A percentile compares a stretch with the other conserved stretches of the same genome.
phyloP scores from a whole-genome alignment of 148 eudicot species.

The Fagopyrum tataricum region DNA sequence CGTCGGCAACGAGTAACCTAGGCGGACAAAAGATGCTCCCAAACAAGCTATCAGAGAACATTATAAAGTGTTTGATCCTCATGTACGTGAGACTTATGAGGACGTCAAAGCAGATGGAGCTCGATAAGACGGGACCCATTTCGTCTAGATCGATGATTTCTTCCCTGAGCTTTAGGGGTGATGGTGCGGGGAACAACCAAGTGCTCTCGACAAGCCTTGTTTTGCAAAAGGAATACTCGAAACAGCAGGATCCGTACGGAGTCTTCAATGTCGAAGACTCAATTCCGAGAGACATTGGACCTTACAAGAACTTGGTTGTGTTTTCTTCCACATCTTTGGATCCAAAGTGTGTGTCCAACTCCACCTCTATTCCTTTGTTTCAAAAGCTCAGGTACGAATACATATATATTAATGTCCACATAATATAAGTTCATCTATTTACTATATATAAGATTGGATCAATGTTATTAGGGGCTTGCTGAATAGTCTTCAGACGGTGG shows the following conservation, averaged over 20 bases:
- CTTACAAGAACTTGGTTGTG: conserved; percentile 78
- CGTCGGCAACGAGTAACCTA: conserved; percentile 11
- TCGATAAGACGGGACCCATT: conserved; percentile 72
- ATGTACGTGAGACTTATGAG: conserved; percentile 64
- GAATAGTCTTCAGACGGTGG: conserved; percentile 69
- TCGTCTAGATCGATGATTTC: conserved; percentile 43
- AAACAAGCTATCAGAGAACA: conserved; percentile 83
- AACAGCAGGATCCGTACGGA: conserved; percentile 82
- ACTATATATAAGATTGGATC: no score
- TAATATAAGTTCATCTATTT: neutral
- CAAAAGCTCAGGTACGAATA: conserved; percentile 68
- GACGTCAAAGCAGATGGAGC: conserved; percentile 64
- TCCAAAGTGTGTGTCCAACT: conserved; percentile 59
- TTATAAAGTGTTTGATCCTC: conserved; percentile 72
- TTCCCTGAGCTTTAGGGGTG: conserved; percentile 55
- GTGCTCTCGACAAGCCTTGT: conserved; percentile 33
- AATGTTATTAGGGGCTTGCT: conserved; percentile 37
- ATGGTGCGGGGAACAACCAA: conserved; percentile 17
- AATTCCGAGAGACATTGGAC: conserved; percentile 79
- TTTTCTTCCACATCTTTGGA: conserved; percentile 72
- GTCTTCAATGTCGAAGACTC: conserved; percentile 64
- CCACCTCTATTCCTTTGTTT: conserved; percentile 58
- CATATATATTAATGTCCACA: neutral
- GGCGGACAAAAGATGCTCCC: conserved; percentile 56
- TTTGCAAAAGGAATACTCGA: conserved; percentile 48